Percentiles rank a stretch among this genome's conserved stretches.
Evolutionary conservation across 169 alveolate genomes (phyloP).

Genomic region (Babesia sp.): DNA sequence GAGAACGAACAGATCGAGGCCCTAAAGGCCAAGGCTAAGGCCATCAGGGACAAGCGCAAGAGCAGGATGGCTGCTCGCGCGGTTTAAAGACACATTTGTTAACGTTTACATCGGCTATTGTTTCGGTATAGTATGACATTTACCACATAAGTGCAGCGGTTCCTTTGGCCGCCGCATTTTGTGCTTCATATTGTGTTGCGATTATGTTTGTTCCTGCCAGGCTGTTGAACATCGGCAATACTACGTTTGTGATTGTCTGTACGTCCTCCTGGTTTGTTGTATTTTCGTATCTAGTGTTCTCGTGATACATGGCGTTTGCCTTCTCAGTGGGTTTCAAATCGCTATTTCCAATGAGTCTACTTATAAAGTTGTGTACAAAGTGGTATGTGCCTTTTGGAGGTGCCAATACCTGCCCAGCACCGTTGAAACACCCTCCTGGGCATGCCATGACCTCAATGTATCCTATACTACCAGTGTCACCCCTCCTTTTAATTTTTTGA

Average conservation of each 20-base stretch:
- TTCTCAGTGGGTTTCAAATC: neutral
- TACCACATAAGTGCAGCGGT: slow-evolving; percentile 40
- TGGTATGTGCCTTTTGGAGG: neutral
- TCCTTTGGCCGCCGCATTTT: neutral
- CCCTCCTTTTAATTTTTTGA: slow-evolving; percentile 17
- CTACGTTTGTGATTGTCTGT: neutral
- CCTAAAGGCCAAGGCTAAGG: slow-evolving; percentile 83
- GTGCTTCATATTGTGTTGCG: neutral
- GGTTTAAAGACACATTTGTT: slow-evolving; percentile 14
- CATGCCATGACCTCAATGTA: slow-evolving; percentile 93
- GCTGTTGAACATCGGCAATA: slow-evolving; percentile 21
- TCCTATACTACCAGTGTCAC: neutral
- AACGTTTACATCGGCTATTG: slow-evolving; percentile 28
- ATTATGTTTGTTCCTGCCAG: neutral
- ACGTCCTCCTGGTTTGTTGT: slow-evolving; percentile 14
- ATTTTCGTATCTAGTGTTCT: neutral
- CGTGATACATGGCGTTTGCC: slow-evolving; percentile 12
- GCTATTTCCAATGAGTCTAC: neutral
- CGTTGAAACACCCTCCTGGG: slow-evolving; percentile 92
- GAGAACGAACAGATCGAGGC: slow-evolving; percentile 85
- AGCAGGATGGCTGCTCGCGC: slow-evolving; percentile 61
- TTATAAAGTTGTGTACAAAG: neutral
- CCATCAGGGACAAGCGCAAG: slow-evolving; percentile 77
- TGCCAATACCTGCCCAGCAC: slow-evolving; percentile 85
- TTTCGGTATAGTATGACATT: neutral